These are phyloP conservation scores for Xylaria grammica DNA, from an alignment of 495 filamentous ascomycete species.

Conservation along the genomic window DNA sequence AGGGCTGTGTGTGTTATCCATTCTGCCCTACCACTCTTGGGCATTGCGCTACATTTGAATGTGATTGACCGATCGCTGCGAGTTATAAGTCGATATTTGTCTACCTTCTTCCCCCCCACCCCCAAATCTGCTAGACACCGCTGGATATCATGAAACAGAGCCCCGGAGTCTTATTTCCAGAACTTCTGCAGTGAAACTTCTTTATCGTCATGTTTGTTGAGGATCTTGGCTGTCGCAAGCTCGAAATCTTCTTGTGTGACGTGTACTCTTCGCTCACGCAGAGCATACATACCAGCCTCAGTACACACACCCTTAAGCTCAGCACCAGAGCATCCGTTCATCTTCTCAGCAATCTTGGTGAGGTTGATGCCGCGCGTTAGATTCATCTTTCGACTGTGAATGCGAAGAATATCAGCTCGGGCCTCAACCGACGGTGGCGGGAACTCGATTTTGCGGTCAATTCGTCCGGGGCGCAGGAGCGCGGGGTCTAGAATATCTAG, in stretches of 20 bases:
- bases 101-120: neutral
- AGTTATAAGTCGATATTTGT: neutral
- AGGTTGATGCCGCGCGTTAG: conserved; percentile 96
- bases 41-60: neutral
- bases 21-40: neutral
- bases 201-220: conserved; percentile 99
- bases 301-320: conserved; percentile 98
- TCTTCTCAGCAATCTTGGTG: conserved; percentile 98
- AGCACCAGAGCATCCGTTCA: conserved; percentile 97
- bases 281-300: conserved; percentile 95
- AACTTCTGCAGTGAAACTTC: conserved; percentile 83
- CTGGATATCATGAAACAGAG: neutral
- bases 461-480: conserved; percentile 89
- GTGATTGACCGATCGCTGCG: conserved; percentile 1
- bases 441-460: conserved; percentile 99
- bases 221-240: conserved; percentile 96
- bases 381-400: conserved; percentile 98
- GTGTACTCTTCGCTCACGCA: conserved; percentile 93
- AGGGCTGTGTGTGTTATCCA: neutral
- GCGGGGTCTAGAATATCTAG: conserved; percentile 97
- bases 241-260: conserved; percentile 99
- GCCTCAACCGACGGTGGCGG: conserved; percentile 97
- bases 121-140: neutral
- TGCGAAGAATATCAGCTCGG: conserved; percentile 94
- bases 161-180: conserved; percentile 73